Evolutionary conservation across 2,329 filamentous ascomycete genomes (phyloP).

Genomic region (Coleophoma eucalyptorum): DNA sequence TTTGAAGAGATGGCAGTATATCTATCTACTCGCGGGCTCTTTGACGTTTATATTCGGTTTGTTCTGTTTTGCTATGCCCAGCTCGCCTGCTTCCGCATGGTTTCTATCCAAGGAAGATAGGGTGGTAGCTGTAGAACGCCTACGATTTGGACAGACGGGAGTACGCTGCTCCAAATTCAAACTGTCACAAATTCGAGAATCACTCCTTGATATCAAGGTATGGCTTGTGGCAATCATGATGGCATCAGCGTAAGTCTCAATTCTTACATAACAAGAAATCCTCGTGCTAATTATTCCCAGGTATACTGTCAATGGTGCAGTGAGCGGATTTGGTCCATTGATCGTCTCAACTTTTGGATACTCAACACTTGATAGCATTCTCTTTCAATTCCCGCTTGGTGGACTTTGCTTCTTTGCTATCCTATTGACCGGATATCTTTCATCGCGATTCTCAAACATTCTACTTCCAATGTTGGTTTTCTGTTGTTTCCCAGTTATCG

Average conservation of each 20-base stretch:
- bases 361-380: conserved; percentile 58
- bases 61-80: conserved; percentile 62
- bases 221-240: conserved; percentile 66
- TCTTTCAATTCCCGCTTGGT: conserved; percentile 73
- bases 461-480: conserved; percentile 61
- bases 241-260: conserved; percentile 49
- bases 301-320: conserved; percentile 69
- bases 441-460: conserved; percentile 55
- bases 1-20: conserved; percentile 64
- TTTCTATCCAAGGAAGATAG: conserved; percentile 62
- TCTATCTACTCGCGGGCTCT: conserved; percentile 62
- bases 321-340: conserved; percentile 66
- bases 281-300: background rate
- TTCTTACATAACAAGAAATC: background rate
- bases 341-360: conserved; percentile 72
- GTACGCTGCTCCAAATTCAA: conserved; percentile 60
- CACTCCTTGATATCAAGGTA: conserved; percentile 54
- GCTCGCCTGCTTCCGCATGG: conserved; percentile 64
- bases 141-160: conserved; percentile 60
- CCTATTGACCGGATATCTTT: conserved; percentile 61
- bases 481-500: conserved; percentile 71
- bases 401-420: conserved; percentile 65
- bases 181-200: conserved; percentile 52
- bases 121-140: conserved; percentile 59
- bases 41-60: conserved; percentile 62